phyloP scores from a whole-genome alignment of 352 stramenopile species.

The Blastocystis sp. region DNA sequence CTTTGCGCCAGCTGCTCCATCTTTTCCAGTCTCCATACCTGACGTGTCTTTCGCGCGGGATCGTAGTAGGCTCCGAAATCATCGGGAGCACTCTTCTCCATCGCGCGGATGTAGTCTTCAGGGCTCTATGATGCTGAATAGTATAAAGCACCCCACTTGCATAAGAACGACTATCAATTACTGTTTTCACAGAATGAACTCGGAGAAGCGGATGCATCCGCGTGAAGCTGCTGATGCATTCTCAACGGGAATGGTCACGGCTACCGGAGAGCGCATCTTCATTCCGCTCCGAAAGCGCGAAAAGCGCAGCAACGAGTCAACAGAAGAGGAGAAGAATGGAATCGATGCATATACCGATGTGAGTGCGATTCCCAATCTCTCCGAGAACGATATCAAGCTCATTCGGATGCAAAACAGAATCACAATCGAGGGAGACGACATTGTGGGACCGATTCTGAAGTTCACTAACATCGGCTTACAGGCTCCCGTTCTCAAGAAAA shows the following conservation, averaged over 20 bases:
- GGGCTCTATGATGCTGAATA: background rate
- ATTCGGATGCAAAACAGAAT: conserved; percentile 40
- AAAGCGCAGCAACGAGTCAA: background rate
- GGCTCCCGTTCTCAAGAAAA: background rate
- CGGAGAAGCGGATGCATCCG: background rate
- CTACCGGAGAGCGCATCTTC: conserved; percentile 33
- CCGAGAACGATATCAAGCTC: background rate
- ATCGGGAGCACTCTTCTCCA: conserved; percentile 13
- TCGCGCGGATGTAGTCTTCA: conserved; percentile 23
- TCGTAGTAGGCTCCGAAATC: conserved; percentile 50
- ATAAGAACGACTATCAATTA: too few species aligned
- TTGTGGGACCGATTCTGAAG: background rate
- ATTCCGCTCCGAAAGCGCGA: conserved; percentile 16
- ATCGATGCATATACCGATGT: background rate
- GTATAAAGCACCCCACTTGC: background rate
- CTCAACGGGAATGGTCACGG: background rate
- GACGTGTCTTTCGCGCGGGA: conserved; percentile 14
- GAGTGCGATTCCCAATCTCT: background rate
- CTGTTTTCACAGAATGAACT: background rate
- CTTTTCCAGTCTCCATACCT: conserved; percentile 46
- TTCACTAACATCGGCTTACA: background rate
- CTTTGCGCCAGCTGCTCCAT: conserved; percentile 6
- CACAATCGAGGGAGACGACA: background rate
- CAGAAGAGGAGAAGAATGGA: background rate
- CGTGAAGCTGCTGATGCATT: conserved; percentile 5